Percentiles rank a stretch among this genome's conserved stretches.
These are phyloP conservation scores for Dioszegia crocea DNA, from an alignment of 768 basidiomycete species.

Conservation along the genomic window DNA sequence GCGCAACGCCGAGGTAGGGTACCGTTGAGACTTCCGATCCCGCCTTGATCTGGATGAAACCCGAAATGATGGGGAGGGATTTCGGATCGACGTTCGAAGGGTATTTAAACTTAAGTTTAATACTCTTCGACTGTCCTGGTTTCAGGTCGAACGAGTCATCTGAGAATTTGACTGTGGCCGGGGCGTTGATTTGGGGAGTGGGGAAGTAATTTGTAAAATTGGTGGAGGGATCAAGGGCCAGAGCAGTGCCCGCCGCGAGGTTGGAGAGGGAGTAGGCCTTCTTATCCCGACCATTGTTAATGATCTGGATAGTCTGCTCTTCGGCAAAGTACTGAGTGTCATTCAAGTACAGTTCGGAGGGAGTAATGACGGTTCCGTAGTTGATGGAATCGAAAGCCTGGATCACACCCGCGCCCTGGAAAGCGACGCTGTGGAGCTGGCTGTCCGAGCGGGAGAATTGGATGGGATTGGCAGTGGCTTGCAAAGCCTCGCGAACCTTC, in stretches of 20 bases:
- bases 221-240: slow-evolving; percentile 20
- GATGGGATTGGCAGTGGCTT: slow-evolving; percentile 33
- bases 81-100: slow-evolving; percentile 53
- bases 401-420: slow-evolving; percentile 49
- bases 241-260: slow-evolving; percentile 44
- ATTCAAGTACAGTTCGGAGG: slow-evolving; percentile 61
- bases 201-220: slow-evolving; percentile 51
- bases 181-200: slow-evolving; percentile 50
- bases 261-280: slow-evolving; percentile 49
- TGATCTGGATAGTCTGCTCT: slow-evolving; percentile 48
- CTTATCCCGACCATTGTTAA: slow-evolving; percentile 54
- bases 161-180: slow-evolving; percentile 56
- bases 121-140: slow-evolving; percentile 30
- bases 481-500: slow-evolving; percentile 30
- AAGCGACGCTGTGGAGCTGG: slow-evolving; percentile 37
- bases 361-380: slow-evolving; percentile 57
- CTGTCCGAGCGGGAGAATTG: slow-evolving; percentile 26
- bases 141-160: slow-evolving; percentile 53
- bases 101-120: slow-evolving; percentile 55
- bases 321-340: slow-evolving; percentile 60
- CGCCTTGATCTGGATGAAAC: slow-evolving; percentile 54
- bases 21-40: slow-evolving; percentile 22
- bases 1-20: slow-evolving; percentile 49
- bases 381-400: slow-evolving; percentile 61
- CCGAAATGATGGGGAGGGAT: slow-evolving; percentile 61